phyloP scores from a whole-genome alignment of 2,329 filamentous ascomycete species.

The Colletotrichum neosansevieriae region DNA sequence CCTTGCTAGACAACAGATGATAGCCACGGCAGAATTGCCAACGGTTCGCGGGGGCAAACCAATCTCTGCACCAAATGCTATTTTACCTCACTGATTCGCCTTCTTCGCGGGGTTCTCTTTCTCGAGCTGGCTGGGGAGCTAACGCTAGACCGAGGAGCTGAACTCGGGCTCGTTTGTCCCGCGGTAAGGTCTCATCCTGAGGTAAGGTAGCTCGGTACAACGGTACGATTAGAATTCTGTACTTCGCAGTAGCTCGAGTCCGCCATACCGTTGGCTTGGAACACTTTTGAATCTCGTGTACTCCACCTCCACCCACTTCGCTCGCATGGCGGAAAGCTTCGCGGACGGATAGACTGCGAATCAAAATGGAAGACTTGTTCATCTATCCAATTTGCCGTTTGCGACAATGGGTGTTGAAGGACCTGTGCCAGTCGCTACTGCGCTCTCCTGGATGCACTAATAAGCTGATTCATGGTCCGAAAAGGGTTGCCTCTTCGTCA shows the following conservation, averaged over 20 bases:
- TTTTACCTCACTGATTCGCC: constrained; percentile 3
- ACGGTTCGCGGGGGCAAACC: constrained; percentile 15
- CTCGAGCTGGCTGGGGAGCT: constrained; percentile 18
- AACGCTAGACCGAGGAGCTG: neutral
- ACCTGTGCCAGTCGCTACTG: constrained; percentile 6
- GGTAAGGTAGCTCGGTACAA: neutral
- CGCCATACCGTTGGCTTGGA: neutral
- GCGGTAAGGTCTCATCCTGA: constrained; percentile 21
- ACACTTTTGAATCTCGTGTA: neutral
- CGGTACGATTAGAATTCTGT: neutral
- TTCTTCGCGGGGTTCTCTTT: constrained; percentile 2
- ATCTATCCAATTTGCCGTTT: neutral
- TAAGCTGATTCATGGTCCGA: constrained; percentile 9
- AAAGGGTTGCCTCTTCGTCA: constrained; percentile 11
- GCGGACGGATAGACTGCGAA: too few relatives aligned
- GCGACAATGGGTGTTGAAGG: neutral
- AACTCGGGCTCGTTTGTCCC: constrained; percentile 1
- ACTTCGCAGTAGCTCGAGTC: neutral
- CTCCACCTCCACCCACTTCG: too few relatives aligned
- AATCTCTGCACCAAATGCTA: neutral
- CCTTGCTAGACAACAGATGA: constrained; percentile 14
- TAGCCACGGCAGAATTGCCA: constrained; percentile 17
- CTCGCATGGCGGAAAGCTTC: too few relatives aligned
- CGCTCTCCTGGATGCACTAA: neutral
- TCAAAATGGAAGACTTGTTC: neutral